phyloP scores from a whole-genome alignment of 2,329 filamentous ascomycete species.

The Scedosporium aurantiacum region DNA sequence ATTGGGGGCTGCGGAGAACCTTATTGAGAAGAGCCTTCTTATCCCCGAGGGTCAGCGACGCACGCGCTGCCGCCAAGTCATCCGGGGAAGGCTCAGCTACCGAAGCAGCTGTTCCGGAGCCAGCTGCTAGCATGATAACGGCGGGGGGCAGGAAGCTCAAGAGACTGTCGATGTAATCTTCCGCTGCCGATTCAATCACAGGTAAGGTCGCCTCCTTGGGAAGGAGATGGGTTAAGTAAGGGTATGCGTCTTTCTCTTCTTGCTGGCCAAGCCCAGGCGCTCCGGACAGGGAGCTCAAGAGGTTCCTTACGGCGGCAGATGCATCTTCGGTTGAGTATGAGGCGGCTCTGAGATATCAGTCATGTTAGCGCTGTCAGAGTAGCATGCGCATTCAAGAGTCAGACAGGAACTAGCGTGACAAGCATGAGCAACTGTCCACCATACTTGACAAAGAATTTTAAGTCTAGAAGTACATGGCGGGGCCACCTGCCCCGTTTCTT shows the following conservation, averaged over 20 bases:
- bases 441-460: not conserved
- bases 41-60: slow-evolving; percentile 59
- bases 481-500: slow-evolving; percentile 1
- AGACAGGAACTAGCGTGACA: not conserved
- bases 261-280: slow-evolving; percentile 28
- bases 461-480: slow-evolving; percentile 6
- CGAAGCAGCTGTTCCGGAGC: slow-evolving; percentile 38
- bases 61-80: slow-evolving; percentile 60
- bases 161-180: slow-evolving; percentile 60
- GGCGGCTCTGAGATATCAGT: slow-evolving; percentile 38
- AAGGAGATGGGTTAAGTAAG: slow-evolving; percentile 77
- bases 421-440: not conserved
- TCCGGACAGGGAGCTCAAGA: slow-evolving; percentile 70
- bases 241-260: slow-evolving; percentile 52
- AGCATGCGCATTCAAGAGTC: not conserved
- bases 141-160: slow-evolving; percentile 69
- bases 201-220: slow-evolving; percentile 67
- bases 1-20: slow-evolving; percentile 81
- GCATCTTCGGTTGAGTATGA: slow-evolving; percentile 52
- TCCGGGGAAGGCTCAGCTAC: slow-evolving; percentile 57
- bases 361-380: slow-evolving; percentile 5
- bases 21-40: slow-evolving; percentile 73
- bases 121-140: slow-evolving; percentile 65
- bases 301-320: slow-evolving; percentile 71
- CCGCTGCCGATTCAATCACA: slow-evolving; percentile 54